phyloP scores from a whole-genome alignment of 768 basidiomycete genomes.

The Lentinus tigrinus region DNA sequence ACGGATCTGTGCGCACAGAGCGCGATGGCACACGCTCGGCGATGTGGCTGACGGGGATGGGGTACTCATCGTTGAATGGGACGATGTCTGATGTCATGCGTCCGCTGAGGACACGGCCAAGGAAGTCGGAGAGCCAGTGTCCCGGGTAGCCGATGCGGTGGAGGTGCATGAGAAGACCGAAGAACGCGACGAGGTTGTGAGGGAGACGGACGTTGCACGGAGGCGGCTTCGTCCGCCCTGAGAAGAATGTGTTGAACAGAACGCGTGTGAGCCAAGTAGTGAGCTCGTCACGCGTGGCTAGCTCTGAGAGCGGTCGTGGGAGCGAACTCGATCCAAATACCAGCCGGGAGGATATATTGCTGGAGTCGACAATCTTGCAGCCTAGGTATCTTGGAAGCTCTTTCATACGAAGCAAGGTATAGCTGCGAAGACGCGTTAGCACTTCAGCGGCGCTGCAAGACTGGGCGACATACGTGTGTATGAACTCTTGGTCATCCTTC shows the following conservation, averaged over 20 bases:
- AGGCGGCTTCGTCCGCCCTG: constrained; percentile 23
- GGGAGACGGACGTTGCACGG: constrained; percentile 29
- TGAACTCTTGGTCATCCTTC: constrained; percentile 29
- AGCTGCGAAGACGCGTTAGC: background rate
- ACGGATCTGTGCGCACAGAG: constrained; percentile 22
- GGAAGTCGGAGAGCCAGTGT: constrained; percentile 37
- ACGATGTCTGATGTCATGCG: constrained; percentile 26
- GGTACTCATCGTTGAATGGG: constrained; percentile 27
- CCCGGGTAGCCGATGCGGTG: constrained; percentile 34
- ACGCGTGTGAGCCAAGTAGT: constrained; percentile 34
- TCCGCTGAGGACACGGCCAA: constrained; percentile 27
- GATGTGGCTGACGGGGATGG: constrained; percentile 24
- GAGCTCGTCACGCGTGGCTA: constrained; percentile 30
- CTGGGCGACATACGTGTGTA: constrained; percentile 28
- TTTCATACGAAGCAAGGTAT: constrained; percentile 23
- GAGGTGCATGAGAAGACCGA: constrained; percentile 33
- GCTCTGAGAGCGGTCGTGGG: constrained; percentile 15
- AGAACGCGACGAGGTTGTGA: constrained; percentile 35
- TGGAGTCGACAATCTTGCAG: constrained; percentile 22
- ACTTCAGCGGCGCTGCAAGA: no score
- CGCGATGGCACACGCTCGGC: constrained; percentile 15
- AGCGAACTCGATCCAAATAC: background rate
- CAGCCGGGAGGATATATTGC: constrained; percentile 17
- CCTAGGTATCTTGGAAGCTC: constrained; percentile 32
- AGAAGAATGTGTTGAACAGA: constrained; percentile 32